These are phyloP conservation scores for Boletus vinaceobasis DNA, from an alignment of 768 basidiomycete species.

Conservation along the genomic window DNA sequence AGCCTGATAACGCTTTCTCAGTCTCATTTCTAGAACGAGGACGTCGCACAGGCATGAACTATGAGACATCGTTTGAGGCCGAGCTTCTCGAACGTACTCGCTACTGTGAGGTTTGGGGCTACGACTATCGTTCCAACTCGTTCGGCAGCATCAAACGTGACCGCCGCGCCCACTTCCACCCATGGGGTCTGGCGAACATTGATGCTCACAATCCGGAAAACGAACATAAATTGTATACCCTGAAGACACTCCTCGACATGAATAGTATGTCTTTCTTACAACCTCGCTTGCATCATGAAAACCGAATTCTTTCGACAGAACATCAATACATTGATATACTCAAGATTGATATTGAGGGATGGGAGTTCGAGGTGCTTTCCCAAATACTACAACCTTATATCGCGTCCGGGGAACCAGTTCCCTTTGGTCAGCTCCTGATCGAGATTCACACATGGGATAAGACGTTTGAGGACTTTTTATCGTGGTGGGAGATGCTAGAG, in stretches of 20 bases:
- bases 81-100: conserved; percentile 46
- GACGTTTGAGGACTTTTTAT: conserved; percentile 34
- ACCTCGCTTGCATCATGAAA: neutral
- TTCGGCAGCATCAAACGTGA: conserved; percentile 34
- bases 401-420: conserved; percentile 36
- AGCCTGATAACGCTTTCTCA: neutral
- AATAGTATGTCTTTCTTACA: conserved; percentile 34
- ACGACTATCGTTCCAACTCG: conserved; percentile 44
- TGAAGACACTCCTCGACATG: conserved; percentile 41
- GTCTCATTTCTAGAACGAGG: neutral
- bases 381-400: conserved; percentile 39
- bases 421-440: conserved; percentile 46
- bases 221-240: conserved; percentile 42
- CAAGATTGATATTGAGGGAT: conserved; percentile 49
- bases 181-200: conserved; percentile 37
- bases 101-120: conserved; percentile 59
- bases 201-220: conserved; percentile 35
- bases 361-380: conserved; percentile 43
- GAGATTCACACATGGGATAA: conserved; percentile 43
- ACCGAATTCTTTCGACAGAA: conserved; percentile 14
- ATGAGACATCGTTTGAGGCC: conserved; percentile 63
- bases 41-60: conserved; percentile 41
- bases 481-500: conserved; percentile 49
- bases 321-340: conserved; percentile 40
- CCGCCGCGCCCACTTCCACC: conserved; percentile 41